Evolutionary conservation across 176 grass and related monocot species (phyloP).

Genomic region (Musa beccarii): DNA sequence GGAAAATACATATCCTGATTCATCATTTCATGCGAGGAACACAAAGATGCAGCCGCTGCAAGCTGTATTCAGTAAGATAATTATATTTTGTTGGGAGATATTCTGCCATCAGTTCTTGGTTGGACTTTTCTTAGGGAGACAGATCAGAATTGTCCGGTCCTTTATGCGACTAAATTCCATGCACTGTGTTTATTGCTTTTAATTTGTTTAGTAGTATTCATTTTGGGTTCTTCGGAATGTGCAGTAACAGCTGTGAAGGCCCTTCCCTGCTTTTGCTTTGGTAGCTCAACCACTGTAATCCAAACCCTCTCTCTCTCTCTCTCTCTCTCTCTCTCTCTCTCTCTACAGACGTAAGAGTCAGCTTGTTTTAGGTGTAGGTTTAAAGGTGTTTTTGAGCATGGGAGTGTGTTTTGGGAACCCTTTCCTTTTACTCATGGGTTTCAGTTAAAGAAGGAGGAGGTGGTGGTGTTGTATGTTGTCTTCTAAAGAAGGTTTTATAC

Average conservation of each 20-base stretch:
- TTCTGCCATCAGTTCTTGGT: background rate
- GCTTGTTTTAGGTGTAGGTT: background rate
- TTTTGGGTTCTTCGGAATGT: background rate
- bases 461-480: no score
- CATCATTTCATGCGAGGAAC: conserved; percentile 20
- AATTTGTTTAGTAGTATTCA: no score
- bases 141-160: conserved; percentile 2
- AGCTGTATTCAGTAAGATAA: background rate
- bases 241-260: background rate
- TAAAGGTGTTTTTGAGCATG: background rate
- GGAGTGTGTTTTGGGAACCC: background rate
- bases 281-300: conserved; percentile 11
- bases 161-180: background rate
- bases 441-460: conserved; percentile 39
- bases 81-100: background rate
- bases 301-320: conserved; percentile 6
- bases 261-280: conserved; percentile 16
- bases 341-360: background rate
- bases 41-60: background rate
- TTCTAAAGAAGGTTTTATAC: no score
- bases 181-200: background rate
- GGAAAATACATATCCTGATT: conserved; percentile 4
- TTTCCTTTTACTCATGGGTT: conserved; percentile 15
- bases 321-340: conserved; percentile 32
- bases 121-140: conserved; percentile 18